phyloP scores from a whole-genome alignment of 345 rosid species.

The Noccaea caerulescens region DNA sequence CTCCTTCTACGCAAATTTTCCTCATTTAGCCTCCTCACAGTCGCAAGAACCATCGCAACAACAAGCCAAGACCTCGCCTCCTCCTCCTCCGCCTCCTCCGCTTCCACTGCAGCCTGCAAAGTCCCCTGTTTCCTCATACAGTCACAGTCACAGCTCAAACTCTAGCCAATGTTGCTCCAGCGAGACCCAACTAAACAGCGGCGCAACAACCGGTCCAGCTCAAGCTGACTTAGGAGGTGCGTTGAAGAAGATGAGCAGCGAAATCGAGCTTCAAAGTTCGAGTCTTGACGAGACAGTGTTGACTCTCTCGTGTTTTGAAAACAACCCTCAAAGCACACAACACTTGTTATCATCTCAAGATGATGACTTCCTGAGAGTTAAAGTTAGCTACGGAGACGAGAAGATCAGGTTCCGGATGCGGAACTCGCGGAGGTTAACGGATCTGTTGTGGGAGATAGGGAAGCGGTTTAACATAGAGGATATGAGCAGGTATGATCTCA shows the following conservation, averaged over 20 bases:
- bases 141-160: conserved; percentile 74
- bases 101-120: conserved; percentile 37
- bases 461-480: conserved; percentile 71
- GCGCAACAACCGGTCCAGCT: conserved; percentile 38
- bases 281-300: conserved; percentile 49
- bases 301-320: conserved; percentile 45
- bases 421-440: conserved; percentile 51
- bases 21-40: conserved; percentile 67
- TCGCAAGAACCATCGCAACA: conserved; percentile 39
- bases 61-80: conserved; percentile 31
- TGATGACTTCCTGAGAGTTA: conserved; percentile 58
- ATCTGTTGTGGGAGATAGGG: conserved; percentile 65
- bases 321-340: conserved; percentile 35
- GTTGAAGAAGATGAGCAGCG: conserved; percentile 52
- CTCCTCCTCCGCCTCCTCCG: conserved; percentile 29
- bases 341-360: conserved; percentile 48
- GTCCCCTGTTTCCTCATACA: conserved; percentile 72
- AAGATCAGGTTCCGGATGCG: conserved; percentile 71
- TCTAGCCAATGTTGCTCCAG: conserved; percentile 80
- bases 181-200: conserved; percentile 53
- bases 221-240: conserved; percentile 26
- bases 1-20: conserved; percentile 73
- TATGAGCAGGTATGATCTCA: conserved; percentile 62
- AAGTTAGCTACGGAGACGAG: conserved; percentile 67
- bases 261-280: conserved; percentile 54